Base-by-base conservation (phyloP, 306 rosid species). In the Carpinus fangiana region DNA sequence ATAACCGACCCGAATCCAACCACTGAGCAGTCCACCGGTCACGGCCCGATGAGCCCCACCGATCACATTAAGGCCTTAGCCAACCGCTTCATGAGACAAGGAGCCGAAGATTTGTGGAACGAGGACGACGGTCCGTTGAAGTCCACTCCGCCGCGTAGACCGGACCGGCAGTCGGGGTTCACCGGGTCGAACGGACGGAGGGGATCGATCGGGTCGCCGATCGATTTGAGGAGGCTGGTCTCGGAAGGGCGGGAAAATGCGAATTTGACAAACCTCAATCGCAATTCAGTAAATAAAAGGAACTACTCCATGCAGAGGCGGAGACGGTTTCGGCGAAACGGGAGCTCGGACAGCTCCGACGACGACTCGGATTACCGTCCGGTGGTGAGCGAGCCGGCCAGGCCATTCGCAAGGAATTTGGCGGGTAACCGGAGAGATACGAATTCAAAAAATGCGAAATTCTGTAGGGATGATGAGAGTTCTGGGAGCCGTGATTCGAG, bases 41-140 rank as follows among this genome's bases (percentile, higher is more conserved):
- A 87, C 81, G 53, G 80, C 41, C 96, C 98, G 0, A 79, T 92
- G 70, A 83, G 85, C 83, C 97, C 98, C 0, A 46, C 51, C 1
- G 82, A 89, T 11, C 99, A 93, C 72, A 48, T 95, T 64, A 87
- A 85, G 51, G 89, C 90, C 74, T 86, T 95, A 67, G 98, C 98
- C 48, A 84, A 93, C 57, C 90, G 99, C 12, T 93, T 93, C 84
- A 82, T 87, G 89, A 93, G 83, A 72, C 87, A 82, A 3, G 97
- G 98, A 5, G 97, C 96, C 2, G 84, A 85, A 78, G 98, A 95
- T 48, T 83, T 95, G 76, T 95, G 99, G 99, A 93, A 95, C 82
- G 66, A 79, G 41, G 70, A 72, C 55, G 98, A 95, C 50, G 97
- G 97, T 12, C 99, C 97, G 13, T 5, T 86, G 13, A 79, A 74